phyloP scores from a whole-genome alignment of 805 yeast species.

The Ogataea neopini region DNA sequence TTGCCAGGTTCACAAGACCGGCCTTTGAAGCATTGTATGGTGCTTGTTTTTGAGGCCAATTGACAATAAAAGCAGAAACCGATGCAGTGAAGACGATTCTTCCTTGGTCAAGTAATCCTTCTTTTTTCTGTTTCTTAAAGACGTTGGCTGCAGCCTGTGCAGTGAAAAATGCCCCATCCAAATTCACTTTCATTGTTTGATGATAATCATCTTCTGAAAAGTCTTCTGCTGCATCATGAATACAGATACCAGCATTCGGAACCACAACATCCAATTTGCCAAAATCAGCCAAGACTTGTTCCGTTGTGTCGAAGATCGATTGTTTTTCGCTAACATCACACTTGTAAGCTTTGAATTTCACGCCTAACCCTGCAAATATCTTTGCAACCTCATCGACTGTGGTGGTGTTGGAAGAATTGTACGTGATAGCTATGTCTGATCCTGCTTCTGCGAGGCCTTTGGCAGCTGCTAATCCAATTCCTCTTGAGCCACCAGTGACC shows the following conservation, averaged over 20 bases:
- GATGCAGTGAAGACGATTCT: conserved; percentile 51
- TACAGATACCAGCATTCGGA: conserved; percentile 42
- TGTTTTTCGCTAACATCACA: conserved; percentile 36
- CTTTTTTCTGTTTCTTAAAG: conserved; percentile 42
- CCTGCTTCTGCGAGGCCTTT: conserved; percentile 54
- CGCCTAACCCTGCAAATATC: conserved; percentile 18
- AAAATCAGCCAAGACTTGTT: conserved; percentile 35
- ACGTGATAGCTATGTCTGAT: conserved; percentile 41
- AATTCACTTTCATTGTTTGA: conserved; percentile 46
- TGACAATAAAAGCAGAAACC: conserved; percentile 50
- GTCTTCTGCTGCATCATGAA: conserved; percentile 33
- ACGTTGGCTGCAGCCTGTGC: conserved; percentile 48
- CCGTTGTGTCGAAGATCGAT: conserved; percentile 31
- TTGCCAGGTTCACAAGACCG: conserved; percentile 45
- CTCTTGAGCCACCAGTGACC: conserved; percentile 59
- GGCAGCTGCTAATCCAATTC: conserved; percentile 57
- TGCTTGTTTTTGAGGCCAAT: conserved; percentile 50
- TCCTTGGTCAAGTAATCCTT: conserved; percentile 33
- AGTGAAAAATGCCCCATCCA: conserved; percentile 49
- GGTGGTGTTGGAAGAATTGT: conserved; percentile 26
- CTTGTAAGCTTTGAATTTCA: conserved; percentile 25
- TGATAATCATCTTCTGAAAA: conserved; percentile 32
- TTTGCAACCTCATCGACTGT: conserved; percentile 13
- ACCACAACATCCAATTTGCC: conserved; percentile 44
- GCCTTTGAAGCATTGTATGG: conserved; percentile 48